A percentile compares a stretch with the other conserved stretches of the same genome.
phyloP scores from a whole-genome alignment of 257 asterid genomes.

The Plectranthus barbatus region DNA sequence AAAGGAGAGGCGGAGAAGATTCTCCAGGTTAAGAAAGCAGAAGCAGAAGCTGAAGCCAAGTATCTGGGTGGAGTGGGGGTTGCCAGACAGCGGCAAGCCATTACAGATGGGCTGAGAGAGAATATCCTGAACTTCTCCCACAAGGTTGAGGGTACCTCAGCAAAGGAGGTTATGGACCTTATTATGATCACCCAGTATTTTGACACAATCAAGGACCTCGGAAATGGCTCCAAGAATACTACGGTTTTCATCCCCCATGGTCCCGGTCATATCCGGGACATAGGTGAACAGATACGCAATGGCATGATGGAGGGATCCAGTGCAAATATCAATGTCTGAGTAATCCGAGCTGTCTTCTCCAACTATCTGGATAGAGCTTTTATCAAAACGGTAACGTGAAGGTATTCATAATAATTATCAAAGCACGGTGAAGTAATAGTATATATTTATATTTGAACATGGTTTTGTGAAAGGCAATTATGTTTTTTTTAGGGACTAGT shows the following conservation, averaged over 20 bases:
- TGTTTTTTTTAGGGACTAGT: neutral
- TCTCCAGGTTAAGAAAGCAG: constrained; percentile 83
- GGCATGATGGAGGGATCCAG: constrained; percentile 86
- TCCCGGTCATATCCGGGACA: constrained; percentile 94
- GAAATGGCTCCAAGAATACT: constrained; percentile 78
- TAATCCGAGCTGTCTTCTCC: neutral
- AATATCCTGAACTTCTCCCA: constrained; percentile 86
- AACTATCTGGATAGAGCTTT: neutral
- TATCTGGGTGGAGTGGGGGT: constrained; percentile 98
- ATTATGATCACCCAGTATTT: constrained; percentile 94
- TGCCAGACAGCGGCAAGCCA: constrained; percentile 99
- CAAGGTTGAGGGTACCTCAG: constrained; percentile 76
- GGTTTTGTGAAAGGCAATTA: neutral
- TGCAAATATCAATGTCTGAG: constrained; percentile 30
- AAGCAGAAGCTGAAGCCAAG: constrained; percentile 95
- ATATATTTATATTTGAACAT: neutral
- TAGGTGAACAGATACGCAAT: constrained; percentile 82
- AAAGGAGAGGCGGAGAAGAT: constrained; percentile 96
- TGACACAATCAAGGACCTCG: constrained; percentile 94
- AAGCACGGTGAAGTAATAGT: no score
- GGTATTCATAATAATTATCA: neutral
- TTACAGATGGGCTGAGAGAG: constrained; percentile 89
- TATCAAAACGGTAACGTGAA: no score
- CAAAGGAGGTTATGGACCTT: constrained; percentile 97
- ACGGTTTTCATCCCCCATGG: constrained; percentile 93